phyloP scores from a whole-genome alignment of 768 basidiomycete species.

The Phylloporus rhodoxanthus region DNA sequence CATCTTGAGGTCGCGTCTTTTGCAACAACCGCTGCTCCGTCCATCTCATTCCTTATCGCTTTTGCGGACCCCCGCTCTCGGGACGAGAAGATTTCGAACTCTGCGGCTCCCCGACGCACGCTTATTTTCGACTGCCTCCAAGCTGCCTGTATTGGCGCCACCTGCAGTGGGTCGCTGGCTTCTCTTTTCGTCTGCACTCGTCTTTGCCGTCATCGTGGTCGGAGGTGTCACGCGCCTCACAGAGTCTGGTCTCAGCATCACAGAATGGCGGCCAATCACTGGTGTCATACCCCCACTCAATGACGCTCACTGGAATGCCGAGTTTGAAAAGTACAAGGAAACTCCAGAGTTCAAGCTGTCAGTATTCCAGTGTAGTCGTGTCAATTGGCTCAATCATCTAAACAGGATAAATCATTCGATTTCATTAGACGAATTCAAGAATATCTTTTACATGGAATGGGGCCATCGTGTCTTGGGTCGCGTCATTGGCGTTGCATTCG shows the following conservation, averaged over 20 bases:
- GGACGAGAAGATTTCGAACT: background rate
- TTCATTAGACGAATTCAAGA: constrained; percentile 85
- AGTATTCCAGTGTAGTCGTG: constrained; percentile 23
- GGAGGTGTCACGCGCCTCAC: constrained; percentile 96
- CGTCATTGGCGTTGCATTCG: constrained; percentile 74
- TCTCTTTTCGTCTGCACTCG: constrained; percentile 74
- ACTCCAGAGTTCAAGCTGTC: constrained; percentile 96
- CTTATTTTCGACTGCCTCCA: constrained; percentile 37
- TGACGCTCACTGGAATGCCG: constrained; percentile 69
- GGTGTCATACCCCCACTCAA: constrained; percentile 83
- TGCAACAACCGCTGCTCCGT: background rate
- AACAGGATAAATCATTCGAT: constrained; percentile 84
- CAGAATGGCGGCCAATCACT: constrained; percentile 93
- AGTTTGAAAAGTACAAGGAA: constrained; percentile 90
- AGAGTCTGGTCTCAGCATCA: constrained; percentile 95
- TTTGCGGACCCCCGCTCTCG: constrained; percentile 1
- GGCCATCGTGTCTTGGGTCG: constrained; percentile 90
- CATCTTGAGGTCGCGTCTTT: constrained; percentile 9
- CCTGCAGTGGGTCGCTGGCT: constrained; percentile 81
- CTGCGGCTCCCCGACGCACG: constrained; percentile 28
- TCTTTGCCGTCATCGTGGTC: constrained; percentile 89
- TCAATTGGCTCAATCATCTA: background rate
- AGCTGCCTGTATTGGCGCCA: constrained; percentile 54
- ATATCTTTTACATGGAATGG: constrained; percentile 99
- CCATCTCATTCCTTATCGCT: constrained; percentile 5